A percentile compares a stretch with the other conserved stretches of the same genome.
Conservation (phyloP, 441 rosid genomes). For the Codiaeum variegatum region DNA sequence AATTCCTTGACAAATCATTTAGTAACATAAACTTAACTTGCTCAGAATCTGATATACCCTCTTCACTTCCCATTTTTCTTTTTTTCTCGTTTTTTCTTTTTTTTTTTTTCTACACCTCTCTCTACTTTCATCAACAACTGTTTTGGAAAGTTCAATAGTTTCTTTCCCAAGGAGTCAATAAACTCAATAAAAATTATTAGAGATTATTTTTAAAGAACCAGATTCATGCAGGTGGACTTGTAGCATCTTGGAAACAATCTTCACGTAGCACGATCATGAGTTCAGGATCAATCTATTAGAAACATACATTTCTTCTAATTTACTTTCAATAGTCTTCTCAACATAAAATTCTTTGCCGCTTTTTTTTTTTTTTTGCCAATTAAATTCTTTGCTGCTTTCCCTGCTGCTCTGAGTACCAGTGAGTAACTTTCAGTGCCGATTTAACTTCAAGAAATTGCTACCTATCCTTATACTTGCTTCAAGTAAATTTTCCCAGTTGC, state of each 20-base stretch:
- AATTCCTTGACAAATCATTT: background rate
- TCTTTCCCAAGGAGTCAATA: background rate
- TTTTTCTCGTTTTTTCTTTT: too few species aligned
- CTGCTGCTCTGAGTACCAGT: background rate
- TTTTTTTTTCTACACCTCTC: background rate
- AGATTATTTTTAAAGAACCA: background rate
- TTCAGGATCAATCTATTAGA: background rate
- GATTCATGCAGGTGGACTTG: background rate
- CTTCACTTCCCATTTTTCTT: background rate
- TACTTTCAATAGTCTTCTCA: background rate
- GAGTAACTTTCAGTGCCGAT: background rate
- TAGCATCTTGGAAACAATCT: background rate
- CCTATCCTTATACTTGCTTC: background rate
- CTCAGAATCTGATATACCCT: background rate
- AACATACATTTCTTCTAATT: background rate
- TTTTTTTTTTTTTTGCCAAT: too few species aligned
- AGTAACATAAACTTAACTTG: background rate
- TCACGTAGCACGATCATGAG: background rate
- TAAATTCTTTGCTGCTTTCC: background rate
- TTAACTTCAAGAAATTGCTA: background rate
- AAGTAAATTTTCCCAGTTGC: background rate
- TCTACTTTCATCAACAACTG: background rate
- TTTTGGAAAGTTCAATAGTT: background rate
- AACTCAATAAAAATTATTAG: background rate
- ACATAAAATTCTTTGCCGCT: too few species aligned